Base-by-base conservation (phyloP, 352 stramenopile genomes). In the Peronospora tabacina region DNA sequence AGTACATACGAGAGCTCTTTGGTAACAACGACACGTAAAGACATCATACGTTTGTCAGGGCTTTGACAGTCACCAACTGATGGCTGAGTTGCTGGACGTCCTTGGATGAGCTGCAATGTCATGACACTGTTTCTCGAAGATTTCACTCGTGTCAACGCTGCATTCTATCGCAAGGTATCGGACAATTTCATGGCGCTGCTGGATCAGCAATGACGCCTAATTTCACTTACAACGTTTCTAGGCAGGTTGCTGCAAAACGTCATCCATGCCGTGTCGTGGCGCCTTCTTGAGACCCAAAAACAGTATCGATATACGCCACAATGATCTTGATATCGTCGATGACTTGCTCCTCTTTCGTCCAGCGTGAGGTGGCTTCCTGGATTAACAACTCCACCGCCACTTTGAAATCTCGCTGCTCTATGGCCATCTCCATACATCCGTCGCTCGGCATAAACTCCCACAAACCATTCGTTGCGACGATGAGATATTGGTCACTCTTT, bases 271-370 rank as follows among this genome's bases (percentile, higher is more conserved):
- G 7, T 12, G 10, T 32, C 10, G 28, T 32, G 22, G 24, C 22
- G 5, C 17, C 17, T n/a, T 52, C 37, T 32, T 55, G 59, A 7
- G 58, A 29, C 20, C 55, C 60, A 12, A n/a, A n/a, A n/a, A 56
- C 32, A 4, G 57, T 82, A 54, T 90, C 82, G 15, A 99, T 65
- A 61, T 98, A 98, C 35, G 94, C 95, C 44, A 98, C 90, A 68
- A 98, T 97, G 29, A 99, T 87, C 5, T 96, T 98, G 33, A 95
- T 99, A 75, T 99, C 96, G 61, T 99, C 96, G 57, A 98, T 97
- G 12, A 99, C 96, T 57, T 98, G 93, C 64, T 99, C 96, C 62
- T 98, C 94, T 52, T 95, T 94, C 91, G 98, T 98, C 96, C 96
- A 99, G 56, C 95, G 90, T 22, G 83, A 77, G 61, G 96, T 97